Base-by-base conservation (phyloP, 495 filamentous ascomycete species). In the Tuber microsphaerosporum region DNA sequence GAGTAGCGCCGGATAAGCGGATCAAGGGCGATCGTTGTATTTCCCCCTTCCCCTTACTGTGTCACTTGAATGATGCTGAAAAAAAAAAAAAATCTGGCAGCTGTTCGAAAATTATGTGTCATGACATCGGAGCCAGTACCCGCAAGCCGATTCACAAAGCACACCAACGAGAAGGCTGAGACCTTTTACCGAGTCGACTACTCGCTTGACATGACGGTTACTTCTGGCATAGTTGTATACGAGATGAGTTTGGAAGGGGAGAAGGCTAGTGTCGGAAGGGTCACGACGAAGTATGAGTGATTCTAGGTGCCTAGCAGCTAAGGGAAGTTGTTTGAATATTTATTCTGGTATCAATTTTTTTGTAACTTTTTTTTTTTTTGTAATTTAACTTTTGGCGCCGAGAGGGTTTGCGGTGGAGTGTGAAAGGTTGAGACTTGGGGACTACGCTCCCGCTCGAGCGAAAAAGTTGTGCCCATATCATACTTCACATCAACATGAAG, bases 161-260 rank as follows among this genome's bases (percentile, higher is more conserved):
- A 80, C 41, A 74, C 74, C 34, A 83, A 83, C 65, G 81, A 82
- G 43, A 82, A 81, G 43, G 81, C 75, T 1, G 74, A 81, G 48
- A 56, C 46, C 14, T 83, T 83, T 69, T 83, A 81, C 48, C 68
- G 81, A 20, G 81, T 83, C 14, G 81, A 83, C 61, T 83, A 83
- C 76, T 75, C 75, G 12, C 69, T 83, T 45, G 79, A 83, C 75
- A 81, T 83, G 81, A 83, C 81, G 39, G 81, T 83, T 9, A 79
- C 76, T 31, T 81, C 76, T 2, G 81, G 81, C 1, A 51, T 74
- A 17, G 79, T 83, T 48, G 81, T 81, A 20, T 83, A 83, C 71
- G 81, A 82, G 48, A 82, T 83, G 81, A 79, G 74, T 46, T 34
- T 81, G 31, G 81, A 79, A 68, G 80, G 80, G 16, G 71, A 82